Conservation (phyloP, 352 stramenopile genomes). For the Globisporangium polare region DNA sequence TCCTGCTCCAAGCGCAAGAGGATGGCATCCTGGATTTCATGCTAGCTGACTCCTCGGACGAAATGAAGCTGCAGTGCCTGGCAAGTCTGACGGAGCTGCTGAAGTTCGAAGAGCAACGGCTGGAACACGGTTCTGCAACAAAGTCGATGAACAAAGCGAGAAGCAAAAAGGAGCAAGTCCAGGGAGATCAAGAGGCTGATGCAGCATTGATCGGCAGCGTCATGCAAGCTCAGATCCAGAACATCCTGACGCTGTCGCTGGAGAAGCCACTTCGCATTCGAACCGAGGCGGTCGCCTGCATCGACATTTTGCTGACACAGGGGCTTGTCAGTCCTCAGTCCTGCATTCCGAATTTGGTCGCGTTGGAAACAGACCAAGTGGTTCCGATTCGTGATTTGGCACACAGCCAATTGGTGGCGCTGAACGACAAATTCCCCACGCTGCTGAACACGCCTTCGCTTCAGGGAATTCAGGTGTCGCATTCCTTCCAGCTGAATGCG, state of each 20-base stretch:
- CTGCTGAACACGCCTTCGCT: conserved; percentile 51
- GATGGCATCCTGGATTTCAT: conserved; percentile 54
- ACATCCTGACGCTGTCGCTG: conserved; percentile 52
- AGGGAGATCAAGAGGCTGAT: conserved; percentile 84
- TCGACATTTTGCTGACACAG: conserved; percentile 66
- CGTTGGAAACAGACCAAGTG: conserved; percentile 72
- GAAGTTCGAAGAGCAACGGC: conserved; percentile 59
- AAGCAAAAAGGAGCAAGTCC: conserved; percentile 71
- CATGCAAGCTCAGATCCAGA: conserved; percentile 78
- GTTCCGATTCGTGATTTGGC: conserved; percentile 58
- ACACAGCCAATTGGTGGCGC: conserved; percentile 54
- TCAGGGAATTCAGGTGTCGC: conserved; percentile 57
- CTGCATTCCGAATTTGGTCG: conserved; percentile 78
- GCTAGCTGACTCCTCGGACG: conserved; percentile 31
- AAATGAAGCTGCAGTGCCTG: conserved; percentile 65
- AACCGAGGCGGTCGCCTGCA: conserved; percentile 60
- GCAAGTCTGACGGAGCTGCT: conserved; percentile 75
- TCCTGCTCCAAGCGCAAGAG: conserved; percentile 74
- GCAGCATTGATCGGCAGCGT: conserved; percentile 82
- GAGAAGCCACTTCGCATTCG: conserved; percentile 60
- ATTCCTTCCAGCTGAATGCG: conserved; percentile 59
- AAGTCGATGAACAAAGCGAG: conserved; percentile 47
- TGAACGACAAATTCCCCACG: conserved; percentile 57
- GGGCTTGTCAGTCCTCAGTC: conserved; percentile 73
- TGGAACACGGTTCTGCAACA: conserved; percentile 44